Evolutionary conservation across 768 basidiomycete genomes (phyloP), one percentile per base, ranked within the genome.

Genomic region (Rubroboletus satanas): DNA sequence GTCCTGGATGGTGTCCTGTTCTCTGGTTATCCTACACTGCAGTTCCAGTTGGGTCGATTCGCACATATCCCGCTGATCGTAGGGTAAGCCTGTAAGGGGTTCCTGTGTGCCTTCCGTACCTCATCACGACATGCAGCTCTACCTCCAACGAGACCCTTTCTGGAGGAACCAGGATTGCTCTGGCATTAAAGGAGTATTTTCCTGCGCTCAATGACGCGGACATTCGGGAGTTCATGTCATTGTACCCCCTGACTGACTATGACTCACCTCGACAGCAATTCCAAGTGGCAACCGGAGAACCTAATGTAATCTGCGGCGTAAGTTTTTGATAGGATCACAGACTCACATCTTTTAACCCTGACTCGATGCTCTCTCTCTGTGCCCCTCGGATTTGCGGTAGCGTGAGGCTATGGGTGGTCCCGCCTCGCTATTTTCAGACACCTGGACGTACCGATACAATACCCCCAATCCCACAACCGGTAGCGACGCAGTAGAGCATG

Each of bases 111-210:
- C 14, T 0, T 36, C 23, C 42, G 31, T 51, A 33, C 35, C 42
- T 48, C 21, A 45, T 50, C 37, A 7, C 31, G 36, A 39, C n/a
- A 45, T 23, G n/a, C 50, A 75, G 84, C 2, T 71, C 83, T 0
- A 83, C 82, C 3, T 79, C 82, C 7, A 84, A 87, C 47, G 83
- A 87, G 62, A 82, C 84, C 2, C 65, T 81, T 33, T 74, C 77
- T 4, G 69, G 74, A 11, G 77, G 78, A 2, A 59, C 58, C 15
- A 68, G 74, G 46, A 74, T 57, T 36, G 56, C 68, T 1, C 45
- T 72, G 2, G 73, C 74, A 6, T 59, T 82, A 33, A 64, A 72
- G 31, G 28, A 49, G 1, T 79, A 72, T 60, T 83, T 79, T 68
- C 82, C 83, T 0, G 65, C 66, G 7, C 67, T 83, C 11, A 74